These are phyloP conservation scores for Nitzschia putrida DNA, from an alignment of 108 stramenopile genomes.

Conservation along the genomic window DNA sequence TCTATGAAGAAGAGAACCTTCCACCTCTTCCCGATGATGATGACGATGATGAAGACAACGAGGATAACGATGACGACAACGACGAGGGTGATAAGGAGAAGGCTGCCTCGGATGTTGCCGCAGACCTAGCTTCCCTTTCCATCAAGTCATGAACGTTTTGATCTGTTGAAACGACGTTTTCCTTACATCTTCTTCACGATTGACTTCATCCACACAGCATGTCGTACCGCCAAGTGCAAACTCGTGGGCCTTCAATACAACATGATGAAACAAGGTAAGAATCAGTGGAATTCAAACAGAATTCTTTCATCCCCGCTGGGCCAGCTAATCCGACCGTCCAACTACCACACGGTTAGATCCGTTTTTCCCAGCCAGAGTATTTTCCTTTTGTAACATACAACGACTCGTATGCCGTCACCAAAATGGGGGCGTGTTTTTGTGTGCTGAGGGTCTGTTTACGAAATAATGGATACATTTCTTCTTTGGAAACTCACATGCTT, in stretches of 20 bases:
- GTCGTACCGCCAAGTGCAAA: too few species aligned
- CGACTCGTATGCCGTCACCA: constrained; percentile 24
- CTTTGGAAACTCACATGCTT: neutral
- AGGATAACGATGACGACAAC: neutral
- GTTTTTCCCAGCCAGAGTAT: constrained; percentile 43
- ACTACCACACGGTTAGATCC: constrained; percentile 41
- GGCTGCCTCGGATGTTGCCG: neutral
- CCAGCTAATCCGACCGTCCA: constrained; percentile 45
- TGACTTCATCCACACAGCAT: too few species aligned
- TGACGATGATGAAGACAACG: constrained; percentile 24
- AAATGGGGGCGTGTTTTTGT: constrained; percentile 26
- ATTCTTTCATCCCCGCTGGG: constrained; percentile 21
- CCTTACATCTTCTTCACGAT: too few species aligned
- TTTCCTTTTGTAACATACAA: constrained; percentile 25
- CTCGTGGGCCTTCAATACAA: too few species aligned
- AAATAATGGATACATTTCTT: constrained; percentile 23
- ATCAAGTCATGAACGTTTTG: neutral
- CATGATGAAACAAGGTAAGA: too few species aligned
- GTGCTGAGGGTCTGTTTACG: constrained; percentile 31
- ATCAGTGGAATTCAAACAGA: neutral
- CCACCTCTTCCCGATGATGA: constrained; percentile 40
- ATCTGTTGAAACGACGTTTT: neutral
- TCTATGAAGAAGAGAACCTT: constrained; percentile 91
- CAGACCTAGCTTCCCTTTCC: constrained; percentile 10
- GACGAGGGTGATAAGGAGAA: neutral